Evolutionary conservation across 2,329 filamentous ascomycete genomes (phyloP).

Genomic region (Cladophialophora bantiana): DNA sequence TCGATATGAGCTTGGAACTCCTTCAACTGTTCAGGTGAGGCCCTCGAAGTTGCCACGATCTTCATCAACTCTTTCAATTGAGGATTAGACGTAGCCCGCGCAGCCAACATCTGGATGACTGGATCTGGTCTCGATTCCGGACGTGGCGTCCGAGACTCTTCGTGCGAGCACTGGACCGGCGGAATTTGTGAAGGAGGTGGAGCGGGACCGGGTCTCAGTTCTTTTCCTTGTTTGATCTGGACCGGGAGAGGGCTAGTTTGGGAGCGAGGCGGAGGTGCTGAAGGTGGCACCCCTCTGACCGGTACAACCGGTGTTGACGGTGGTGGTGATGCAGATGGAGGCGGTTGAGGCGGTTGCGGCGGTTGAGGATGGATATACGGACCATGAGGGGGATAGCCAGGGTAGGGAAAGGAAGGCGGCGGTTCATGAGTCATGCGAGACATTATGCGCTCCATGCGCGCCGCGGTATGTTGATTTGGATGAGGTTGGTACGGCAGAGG

Average conservation of each 20-base stretch:
- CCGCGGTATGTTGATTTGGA: constrained; percentile 36
- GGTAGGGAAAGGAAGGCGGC: constrained; percentile 23
- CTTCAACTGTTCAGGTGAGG: constrained; percentile 56
- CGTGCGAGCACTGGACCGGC: neutral
- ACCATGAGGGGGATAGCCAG: constrained; percentile 51
- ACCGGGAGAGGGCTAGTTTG: neutral
- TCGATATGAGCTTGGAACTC: constrained; percentile 60
- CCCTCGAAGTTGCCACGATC: constrained; percentile 58
- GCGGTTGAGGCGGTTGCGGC: constrained; percentile 41
- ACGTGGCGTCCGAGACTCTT: constrained; percentile 12
- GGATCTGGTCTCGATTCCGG: constrained; percentile 48
- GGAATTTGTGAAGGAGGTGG: constrained; percentile 28
- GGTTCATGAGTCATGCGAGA: constrained; percentile 23
- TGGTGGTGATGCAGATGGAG: constrained; percentile 23
- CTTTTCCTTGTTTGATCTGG: constrained; percentile 18
- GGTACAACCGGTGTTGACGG: constrained; percentile 16
- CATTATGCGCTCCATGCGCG: constrained; percentile 29
- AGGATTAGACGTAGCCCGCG: constrained; percentile 56
- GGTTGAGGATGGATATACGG: constrained; percentile 45
- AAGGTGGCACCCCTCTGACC: neutral
- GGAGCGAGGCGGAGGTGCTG: neutral
- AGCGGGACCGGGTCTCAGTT: constrained; percentile 10
- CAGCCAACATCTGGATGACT: constrained; percentile 61
- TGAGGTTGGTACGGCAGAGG: constrained; percentile 42
- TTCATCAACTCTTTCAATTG: constrained; percentile 60